Evolutionary conservation across 805 yeast genomes (phyloP).

Genomic region (Crinitomyces ghanaensis): DNA sequence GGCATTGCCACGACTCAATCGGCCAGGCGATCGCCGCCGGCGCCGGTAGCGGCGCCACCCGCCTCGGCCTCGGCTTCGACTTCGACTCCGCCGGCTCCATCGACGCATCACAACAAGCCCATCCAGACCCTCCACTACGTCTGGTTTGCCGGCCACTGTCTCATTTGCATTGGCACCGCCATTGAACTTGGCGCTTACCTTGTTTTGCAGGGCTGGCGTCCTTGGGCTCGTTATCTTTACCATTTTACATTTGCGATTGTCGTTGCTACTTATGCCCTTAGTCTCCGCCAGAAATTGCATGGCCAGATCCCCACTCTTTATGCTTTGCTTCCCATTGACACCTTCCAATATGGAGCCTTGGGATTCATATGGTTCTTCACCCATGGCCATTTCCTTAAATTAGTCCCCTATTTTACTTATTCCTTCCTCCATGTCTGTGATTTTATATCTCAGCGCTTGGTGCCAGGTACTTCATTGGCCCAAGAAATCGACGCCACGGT

Average conservation of each 20-base stretch:
- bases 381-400: slow-evolving; percentile 47
- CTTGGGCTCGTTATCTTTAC: slow-evolving; percentile 18
- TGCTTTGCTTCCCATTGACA: slow-evolving; percentile 57
- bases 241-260: slow-evolving; percentile 17
- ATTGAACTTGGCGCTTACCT: slow-evolving; percentile 13
- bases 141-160: slow-evolving; percentile 14
- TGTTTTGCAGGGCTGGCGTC: slow-evolving; percentile 16
- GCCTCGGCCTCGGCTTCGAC: no score
- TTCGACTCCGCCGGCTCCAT: no score
- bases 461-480: slow-evolving; percentile 5
- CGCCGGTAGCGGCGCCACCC: no score
- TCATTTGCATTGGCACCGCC: slow-evolving; percentile 7
- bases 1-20: no score
- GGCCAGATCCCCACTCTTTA: slow-evolving; percentile 49
- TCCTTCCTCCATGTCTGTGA: slow-evolving; percentile 69
- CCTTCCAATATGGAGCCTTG: slow-evolving; percentile 55
- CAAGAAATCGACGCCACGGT: slow-evolving; percentile 6
- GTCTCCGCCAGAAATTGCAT: slow-evolving; percentile 37
- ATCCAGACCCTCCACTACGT: slow-evolving; percentile 5
- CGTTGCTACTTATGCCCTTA: slow-evolving; percentile 16
- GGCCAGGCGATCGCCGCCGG: no score
- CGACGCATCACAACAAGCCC: no score
- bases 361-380: slow-evolving; percentile 47
- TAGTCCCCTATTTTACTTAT: slow-evolving; percentile 60
- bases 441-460: slow-evolving; percentile 26